Base-by-base conservation (phyloP, 2,329 filamentous ascomycete genomes). In the Neofusicoccum sp. region DNA sequence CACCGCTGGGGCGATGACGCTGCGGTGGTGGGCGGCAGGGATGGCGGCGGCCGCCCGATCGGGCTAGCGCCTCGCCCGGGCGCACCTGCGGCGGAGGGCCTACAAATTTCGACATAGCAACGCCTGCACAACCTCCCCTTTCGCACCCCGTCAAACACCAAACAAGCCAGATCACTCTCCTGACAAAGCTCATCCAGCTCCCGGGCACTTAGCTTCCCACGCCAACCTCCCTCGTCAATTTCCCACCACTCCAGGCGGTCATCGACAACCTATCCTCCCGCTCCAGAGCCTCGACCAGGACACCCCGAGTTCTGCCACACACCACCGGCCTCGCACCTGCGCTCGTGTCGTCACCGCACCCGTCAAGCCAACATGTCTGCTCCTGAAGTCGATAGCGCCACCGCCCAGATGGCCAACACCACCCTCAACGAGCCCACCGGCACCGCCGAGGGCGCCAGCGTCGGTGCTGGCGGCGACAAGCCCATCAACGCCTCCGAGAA, bases 281-380 rank as follows among this genome's bases (percentile, higher is more conserved):
- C 49, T 63, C 48, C 68, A 71, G 71, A 73, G 54, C 54, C 74
- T 74, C 66, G 72, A 73, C 75, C 74, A 76, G 76, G 76, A 78
- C 75, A 72, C 67, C 72, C 69, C 64, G 74, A 77, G 76, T 78
- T 79, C 75, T 71, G 75, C 76, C 77, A 73, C 69, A 68, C 47
- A 59, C 60, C 67, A 65, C 66, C 64, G 41, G 56, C 43, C 44
- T 62, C 47, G 56, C 50, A 47, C 50, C 48, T 34, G 36, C 45
- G 44, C 75, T 84, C 84, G 84, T 84, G 81, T 81, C 79, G 79
- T 81, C 79, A 82, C 81, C 79, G 78, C 71, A 83, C 77, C 80
- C 76, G 78, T 77, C 76, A 76, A 76, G 76, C 81, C 83, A 92
- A 82, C 80, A 98, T 98, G 94, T 96, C 93, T 90, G 84, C 87